Evolutionary conservation across 495 filamentous ascomycete species (phyloP).

Genomic region (Daldinia childiae): DNA sequence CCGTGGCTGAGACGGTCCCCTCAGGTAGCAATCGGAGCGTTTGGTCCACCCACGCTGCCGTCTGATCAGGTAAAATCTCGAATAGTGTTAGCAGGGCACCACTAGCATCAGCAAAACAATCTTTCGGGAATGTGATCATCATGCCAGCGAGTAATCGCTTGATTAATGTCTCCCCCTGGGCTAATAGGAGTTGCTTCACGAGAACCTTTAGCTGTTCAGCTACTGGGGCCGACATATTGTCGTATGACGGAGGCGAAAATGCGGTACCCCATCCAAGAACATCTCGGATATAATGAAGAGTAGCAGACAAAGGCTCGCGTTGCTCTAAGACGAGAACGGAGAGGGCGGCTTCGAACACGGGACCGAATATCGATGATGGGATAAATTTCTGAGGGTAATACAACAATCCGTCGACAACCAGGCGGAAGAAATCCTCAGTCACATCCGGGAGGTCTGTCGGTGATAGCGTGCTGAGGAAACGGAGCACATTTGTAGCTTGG

Average conservation of each 20-base stretch:
- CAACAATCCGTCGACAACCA: constrained; percentile 87
- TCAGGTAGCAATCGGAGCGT: constrained; percentile 85
- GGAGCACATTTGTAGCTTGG: constrained; percentile 86
- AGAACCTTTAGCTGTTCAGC: constrained; percentile 69
- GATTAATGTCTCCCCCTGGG: constrained; percentile 79
- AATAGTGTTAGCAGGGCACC: constrained; percentile 90
- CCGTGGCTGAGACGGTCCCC: constrained; percentile 74
- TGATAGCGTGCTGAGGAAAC: constrained; percentile 84
- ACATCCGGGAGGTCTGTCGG: constrained; percentile 94
- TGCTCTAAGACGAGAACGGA: constrained; percentile 88
- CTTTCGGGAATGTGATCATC: constrained; percentile 97
- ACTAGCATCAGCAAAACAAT: constrained; percentile 93
- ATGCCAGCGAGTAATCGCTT: constrained; percentile 92
- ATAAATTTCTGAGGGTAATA: constrained; percentile 89
- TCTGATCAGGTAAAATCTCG: constrained; percentile 81
- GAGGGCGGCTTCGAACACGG: constrained; percentile 86
- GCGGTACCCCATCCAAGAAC: constrained; percentile 87
- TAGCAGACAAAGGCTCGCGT: constrained; percentile 86
- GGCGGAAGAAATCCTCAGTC: constrained; percentile 98
- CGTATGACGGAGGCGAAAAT: constrained; percentile 74
- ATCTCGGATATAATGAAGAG: constrained; percentile 93
- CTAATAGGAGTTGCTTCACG: constrained; percentile 74
- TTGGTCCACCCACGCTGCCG: constrained; percentile 77
- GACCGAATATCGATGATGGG: constrained; percentile 75
- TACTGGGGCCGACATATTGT: constrained; percentile 61